Conservation (phyloP, 2,329 filamentous ascomycete genomes). For the Microascus cirrosus region DNA sequence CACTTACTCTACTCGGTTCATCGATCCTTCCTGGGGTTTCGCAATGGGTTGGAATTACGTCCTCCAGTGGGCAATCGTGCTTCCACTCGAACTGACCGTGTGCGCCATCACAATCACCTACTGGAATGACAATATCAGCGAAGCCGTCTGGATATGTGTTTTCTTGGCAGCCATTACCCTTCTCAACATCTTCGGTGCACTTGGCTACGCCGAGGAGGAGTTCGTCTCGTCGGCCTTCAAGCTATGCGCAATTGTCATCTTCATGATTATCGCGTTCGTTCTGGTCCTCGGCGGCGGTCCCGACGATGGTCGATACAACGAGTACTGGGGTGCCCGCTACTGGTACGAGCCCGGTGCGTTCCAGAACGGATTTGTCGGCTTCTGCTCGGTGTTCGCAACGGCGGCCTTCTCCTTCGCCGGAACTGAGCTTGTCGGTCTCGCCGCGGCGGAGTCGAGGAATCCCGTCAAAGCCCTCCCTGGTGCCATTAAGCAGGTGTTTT, state of each 20-base stretch:
- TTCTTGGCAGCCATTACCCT: conserved; percentile 37
- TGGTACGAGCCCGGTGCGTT: conserved; percentile 40
- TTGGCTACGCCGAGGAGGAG: conserved; percentile 43
- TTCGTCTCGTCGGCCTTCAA: conserved; percentile 45
- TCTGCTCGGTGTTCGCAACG: conserved; percentile 59
- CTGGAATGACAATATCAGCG: conserved; percentile 34
- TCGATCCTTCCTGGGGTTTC: conserved; percentile 49
- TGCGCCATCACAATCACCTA: conserved; percentile 37
- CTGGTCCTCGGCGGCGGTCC: conserved; percentile 48
- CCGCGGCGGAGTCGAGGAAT: conserved; percentile 56
- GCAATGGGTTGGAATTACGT: conserved; percentile 42
- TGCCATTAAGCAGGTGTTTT: conserved; percentile 65
- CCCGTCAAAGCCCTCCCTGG: conserved; percentile 62
- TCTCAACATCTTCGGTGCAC: conserved; percentile 44
- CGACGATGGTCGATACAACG: conserved; percentile 23
- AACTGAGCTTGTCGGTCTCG: conserved; percentile 58
- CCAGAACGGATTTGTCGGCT: conserved; percentile 58
- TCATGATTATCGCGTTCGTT: conserved; percentile 49
- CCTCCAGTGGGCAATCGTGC: conserved; percentile 37
- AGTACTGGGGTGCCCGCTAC: conserved; percentile 30
- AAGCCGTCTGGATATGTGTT: conserved; percentile 40
- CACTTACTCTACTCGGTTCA: conserved; percentile 48
- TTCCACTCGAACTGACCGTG: conserved; percentile 40
- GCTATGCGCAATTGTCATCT: conserved; percentile 44
- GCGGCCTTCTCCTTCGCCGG: conserved; percentile 60